Conservation (phyloP, 805 yeast species). For the Sugiyamaella chiloensis region DNA sequence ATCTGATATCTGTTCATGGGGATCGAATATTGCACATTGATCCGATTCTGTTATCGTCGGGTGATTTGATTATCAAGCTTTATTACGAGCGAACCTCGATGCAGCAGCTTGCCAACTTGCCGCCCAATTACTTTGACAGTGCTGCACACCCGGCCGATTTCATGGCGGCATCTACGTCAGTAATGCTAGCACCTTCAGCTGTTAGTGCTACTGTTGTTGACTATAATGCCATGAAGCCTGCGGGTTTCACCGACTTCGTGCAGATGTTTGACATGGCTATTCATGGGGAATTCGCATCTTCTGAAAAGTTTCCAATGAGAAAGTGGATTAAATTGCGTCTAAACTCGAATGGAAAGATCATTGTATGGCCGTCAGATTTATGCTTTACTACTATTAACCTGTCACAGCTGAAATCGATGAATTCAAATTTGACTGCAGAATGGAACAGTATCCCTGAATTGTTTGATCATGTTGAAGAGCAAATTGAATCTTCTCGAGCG, state of each 20-base stretch:
- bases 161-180: not conserved
- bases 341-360: slow-evolving; percentile 6
- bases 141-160: not conserved
- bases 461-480: slow-evolving; percentile 5
- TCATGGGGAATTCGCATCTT: slow-evolving; percentile 2
- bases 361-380: slow-evolving; percentile 26
- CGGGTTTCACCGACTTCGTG: slow-evolving; percentile 4
- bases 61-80: slow-evolving; percentile 24
- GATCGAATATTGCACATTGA: slow-evolving; percentile 23
- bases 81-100: slow-evolving; percentile 15
- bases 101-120: not conserved
- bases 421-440: not conserved
- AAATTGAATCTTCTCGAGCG: slow-evolving; percentile 5
- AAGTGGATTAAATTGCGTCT: slow-evolving; percentile 19
- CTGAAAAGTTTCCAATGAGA: slow-evolving; percentile 2
- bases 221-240: slow-evolving; percentile 9
- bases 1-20: slow-evolving; percentile 14
- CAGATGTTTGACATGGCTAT: slow-evolving; percentile 11
- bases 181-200: slow-evolving; percentile 12
- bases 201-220: slow-evolving; percentile 8
- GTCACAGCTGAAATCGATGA: not conserved
- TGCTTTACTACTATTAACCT: not conserved
- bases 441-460: slow-evolving; percentile 1
- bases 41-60: slow-evolving; percentile 21
- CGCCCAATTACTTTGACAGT: not conserved